Base-by-base conservation (phyloP, 2,329 filamentous ascomycete genomes). In the Colletotrichum sp. region DNA sequence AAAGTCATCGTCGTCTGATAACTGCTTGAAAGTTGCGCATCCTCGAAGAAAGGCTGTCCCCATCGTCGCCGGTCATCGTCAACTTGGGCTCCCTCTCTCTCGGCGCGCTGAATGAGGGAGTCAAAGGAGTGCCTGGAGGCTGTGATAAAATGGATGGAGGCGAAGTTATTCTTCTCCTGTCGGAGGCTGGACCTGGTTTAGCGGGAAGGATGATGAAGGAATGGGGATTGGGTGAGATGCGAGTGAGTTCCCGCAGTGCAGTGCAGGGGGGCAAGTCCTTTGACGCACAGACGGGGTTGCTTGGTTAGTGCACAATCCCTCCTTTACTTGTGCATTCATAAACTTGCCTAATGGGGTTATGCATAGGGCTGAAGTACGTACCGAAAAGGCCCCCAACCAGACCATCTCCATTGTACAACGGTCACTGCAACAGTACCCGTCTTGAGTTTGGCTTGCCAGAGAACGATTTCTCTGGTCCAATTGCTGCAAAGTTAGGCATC, bases 291-390 rank as follows among this genome's bases (percentile, higher is more conserved):
- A 16, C 49, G 68, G 57, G 26, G 39, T 2, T 34, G n/a, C 1
- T 16, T 60, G 66, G 34, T 39, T 28, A 12, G 24, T 63, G 59
- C 59, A 62, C 44, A 52, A 52, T 24, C 44, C n/a, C n/a, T 8
- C 44, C 24, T 9, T 34, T 24, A 6, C 59, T 15, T 30, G n/a
- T 63, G 24, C 15, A 52, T 49, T 39, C 60, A 39, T 8, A 28
- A 28, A 8, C 1, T 34, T 34, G 32, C 32, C 32, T 34, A 1
- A 6, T 34, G 7, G 6, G 16, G 12, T 32, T 26, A 55, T 32
- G 24, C 67, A 30, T 75, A 72, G 62, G 72, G 72, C 72, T 75
- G 72, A 75, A 30, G 3, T 72, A 75, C 72, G 68, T 72, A 72
- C 69, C 62, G 21, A 75, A 62, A 75, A n/a, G 52, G 36, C 52